Evolutionary conservation across 495 filamentous ascomycete genomes (phyloP), one percentile per base, ranked within the genome.

Genomic region (Penicillium turbatum): DNA sequence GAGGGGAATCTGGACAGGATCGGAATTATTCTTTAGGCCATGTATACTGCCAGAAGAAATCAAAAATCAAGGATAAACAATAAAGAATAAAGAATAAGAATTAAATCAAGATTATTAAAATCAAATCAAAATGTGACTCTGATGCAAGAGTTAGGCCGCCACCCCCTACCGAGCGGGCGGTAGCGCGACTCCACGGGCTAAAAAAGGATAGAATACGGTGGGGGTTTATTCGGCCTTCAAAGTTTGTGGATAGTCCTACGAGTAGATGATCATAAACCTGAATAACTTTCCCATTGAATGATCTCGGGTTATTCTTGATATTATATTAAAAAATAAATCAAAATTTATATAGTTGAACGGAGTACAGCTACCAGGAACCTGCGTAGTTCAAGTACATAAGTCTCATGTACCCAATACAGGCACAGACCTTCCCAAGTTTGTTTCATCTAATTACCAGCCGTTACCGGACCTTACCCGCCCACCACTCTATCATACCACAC

Each of bases 81-180:
- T 41, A 26, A 19, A 6, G 15, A 16, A 19, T 44, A 31, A 32
- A 19, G 17, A 34, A 35, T 24, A 34, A 46, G 17, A 34, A 46
- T n/a, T 13, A 21, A 34, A 46, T 34, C 16, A 21, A 48, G 32
- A 26, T 32, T 48, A 48, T 34, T 36, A 27, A 27, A 38, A 38
- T 38, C 21, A 49, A 37, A 27, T 38, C 47, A 38, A 49, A 49
- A 37, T 49, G 47, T 49, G 47, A 57, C 45, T 42, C 46, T 37
- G 47, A 39, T 49, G 47, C 47, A 48, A 34, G 15, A 50, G 53
- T 56, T 54, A 53, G 55, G 56, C 60, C 67, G 67, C 67, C 69
- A 70, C 69, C 69, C 69, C 69, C 67, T 70, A 65, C 61, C 62
- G 64, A 59, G 59, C 61, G 55, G 57, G 58, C 53, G 63, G 62